Base-by-base conservation (phyloP, 2,329 filamentous ascomycete species). In the Diaporthe helianthi region DNA sequence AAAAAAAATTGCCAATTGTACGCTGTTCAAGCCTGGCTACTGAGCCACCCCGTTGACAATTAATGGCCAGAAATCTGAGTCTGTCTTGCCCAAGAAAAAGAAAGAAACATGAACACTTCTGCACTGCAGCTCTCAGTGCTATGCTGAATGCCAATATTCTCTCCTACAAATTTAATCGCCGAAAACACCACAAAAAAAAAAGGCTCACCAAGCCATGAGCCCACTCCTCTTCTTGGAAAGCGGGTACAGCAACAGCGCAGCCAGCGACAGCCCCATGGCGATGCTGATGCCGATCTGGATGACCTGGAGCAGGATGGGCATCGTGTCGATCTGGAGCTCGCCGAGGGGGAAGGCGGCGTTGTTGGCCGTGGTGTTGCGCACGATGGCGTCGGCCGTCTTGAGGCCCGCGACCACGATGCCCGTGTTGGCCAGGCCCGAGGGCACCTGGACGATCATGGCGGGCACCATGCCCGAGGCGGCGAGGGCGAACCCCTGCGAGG, bases 211-310 rank as follows among this genome's bases (percentile, higher is more conserved):
- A 9, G 58, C 58, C 58, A 63, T 63, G 6, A 49, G 1, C 13
- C 58, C 58, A 26, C 58, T 63, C n/a, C 58, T 63, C 58, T 63
- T 63, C 58, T 63, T 63, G 8, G 6, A 41, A 1, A 63, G 44
- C n/a, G 58, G 58, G 44, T 63, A 49, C 44, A 63, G 44, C 44
- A 63, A 7, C 29, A 63, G 10, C 7, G 58, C 58, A 4, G 58
- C 58, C 17, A 63, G 29, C 2, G 58, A 63, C 7, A 49, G 58
- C 6, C 58, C 58, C 58, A 63, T 63, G 58, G 58, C 58, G 17
- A 63, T 63, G 3, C 58, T 63, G 58, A 63, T 63, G 4, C 58
- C 41, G 44, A 63, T 49, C 58, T 63, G 58, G 44, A 63, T 63
- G 29, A 63, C 58, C 58, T 63, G 58, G 26, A 63, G 58, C 29